phyloP scores from a whole-genome alignment of 495 filamentous ascomycete genomes.

The Penicillium odoratum region DNA sequence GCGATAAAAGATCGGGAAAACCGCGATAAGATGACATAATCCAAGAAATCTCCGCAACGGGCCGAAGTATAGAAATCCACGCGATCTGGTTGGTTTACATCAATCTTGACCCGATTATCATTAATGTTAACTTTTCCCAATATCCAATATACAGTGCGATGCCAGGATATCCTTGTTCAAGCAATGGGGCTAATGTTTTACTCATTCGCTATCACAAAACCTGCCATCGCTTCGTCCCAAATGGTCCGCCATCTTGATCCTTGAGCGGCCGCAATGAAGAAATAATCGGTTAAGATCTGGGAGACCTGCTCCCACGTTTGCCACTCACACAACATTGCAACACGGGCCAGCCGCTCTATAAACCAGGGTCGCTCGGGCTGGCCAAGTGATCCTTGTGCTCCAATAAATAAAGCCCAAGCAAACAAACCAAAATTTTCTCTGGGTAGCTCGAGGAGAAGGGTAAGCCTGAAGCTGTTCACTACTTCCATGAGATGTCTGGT shows the following conservation, averaged over 20 bases:
- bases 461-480: constrained; percentile 19
- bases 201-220: constrained; percentile 22
- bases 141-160: background rate
- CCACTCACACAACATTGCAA: constrained; percentile 33
- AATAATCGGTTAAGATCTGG: constrained; percentile 23
- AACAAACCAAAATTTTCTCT: constrained; percentile 26
- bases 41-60: constrained; percentile 23
- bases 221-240: constrained; percentile 33
- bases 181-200: constrained; percentile 6
- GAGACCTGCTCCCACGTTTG: constrained; percentile 31
- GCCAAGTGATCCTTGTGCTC: constrained; percentile 32
- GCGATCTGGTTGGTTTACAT: constrained; percentile 1
- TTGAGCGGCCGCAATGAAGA: constrained; percentile 25
- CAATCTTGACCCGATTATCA: background rate
- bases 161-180: background rate
- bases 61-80: constrained; percentile 6
- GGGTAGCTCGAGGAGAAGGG: constrained; percentile 18
- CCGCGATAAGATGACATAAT: constrained; percentile 62
- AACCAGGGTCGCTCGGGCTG: constrained; percentile 32
- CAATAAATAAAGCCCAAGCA: constrained; percentile 36
- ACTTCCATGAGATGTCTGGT: constrained; percentile 30
- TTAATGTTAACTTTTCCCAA: background rate
- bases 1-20: constrained; percentile 35
- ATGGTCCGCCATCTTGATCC: constrained; percentile 25
- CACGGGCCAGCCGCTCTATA: constrained; percentile 27